Evolutionary conservation across 768 basidiomycete genomes (phyloP).

Genomic region (Boletus coccyginus): DNA sequence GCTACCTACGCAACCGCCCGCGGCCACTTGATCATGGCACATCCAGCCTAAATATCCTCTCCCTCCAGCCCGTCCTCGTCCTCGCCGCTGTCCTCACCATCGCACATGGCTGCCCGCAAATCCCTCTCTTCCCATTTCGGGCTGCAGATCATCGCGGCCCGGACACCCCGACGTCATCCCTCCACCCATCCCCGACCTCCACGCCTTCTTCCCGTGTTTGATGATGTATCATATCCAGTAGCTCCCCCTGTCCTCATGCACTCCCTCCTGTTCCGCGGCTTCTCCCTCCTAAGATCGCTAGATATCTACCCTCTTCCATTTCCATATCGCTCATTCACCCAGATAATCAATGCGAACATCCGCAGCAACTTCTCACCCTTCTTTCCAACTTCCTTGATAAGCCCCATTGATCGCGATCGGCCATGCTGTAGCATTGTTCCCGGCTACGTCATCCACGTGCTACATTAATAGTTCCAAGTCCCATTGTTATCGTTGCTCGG

Average conservation of each 20-base stretch:
- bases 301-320: background rate
- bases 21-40: background rate
- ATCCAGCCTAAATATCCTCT: background rate
- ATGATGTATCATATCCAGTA: constrained; percentile 9
- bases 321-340: background rate
- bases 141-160: constrained; percentile 24
- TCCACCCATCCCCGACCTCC: constrained; percentile 10
- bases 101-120: background rate
- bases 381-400: background rate
- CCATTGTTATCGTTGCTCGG: background rate
- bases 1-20: constrained; percentile 3
- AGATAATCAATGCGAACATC: constrained; percentile 8
- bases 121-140: constrained; percentile 20
- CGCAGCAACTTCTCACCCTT: constrained; percentile 4
- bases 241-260: constrained; percentile 3
- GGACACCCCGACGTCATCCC: constrained; percentile 15
- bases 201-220: constrained; percentile 14
- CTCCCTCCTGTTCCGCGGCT: background rate
- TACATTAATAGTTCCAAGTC: background rate
- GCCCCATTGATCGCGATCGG: background rate
- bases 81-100: no score
- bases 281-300: background rate
- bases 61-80: background rate
- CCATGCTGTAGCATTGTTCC: background rate
- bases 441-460: background rate